These are phyloP conservation scores for Globisporangium spinosum DNA, from an alignment of 352 stramenopile species.

Conservation along the genomic window DNA sequence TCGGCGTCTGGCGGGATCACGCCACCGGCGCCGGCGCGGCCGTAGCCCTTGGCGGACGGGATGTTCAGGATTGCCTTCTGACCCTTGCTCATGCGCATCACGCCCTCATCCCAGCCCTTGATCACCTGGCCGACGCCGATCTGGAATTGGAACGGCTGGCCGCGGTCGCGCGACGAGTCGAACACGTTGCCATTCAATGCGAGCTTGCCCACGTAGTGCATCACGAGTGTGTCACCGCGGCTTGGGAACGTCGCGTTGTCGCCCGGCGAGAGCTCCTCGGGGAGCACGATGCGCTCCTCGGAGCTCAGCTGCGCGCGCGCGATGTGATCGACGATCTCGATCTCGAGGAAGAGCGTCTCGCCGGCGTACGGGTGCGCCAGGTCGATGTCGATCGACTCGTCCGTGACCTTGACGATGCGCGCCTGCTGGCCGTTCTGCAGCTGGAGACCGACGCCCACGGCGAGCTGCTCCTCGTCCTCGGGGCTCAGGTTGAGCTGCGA, in stretches of 20 bases:
- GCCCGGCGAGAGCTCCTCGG: conserved; percentile 56
- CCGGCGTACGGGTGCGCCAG: conserved; percentile 69
- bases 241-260: conserved; percentile 62
- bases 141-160: conserved; percentile 76
- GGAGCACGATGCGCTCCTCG: conserved; percentile 67
- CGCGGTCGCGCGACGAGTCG: conserved; percentile 72
- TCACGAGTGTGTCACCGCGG: conserved; percentile 72
- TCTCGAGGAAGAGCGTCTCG: conserved; percentile 72
- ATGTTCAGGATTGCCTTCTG: conserved; percentile 92
- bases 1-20: conserved; percentile 91
- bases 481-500: conserved; percentile 67
- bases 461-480: conserved; percentile 68
- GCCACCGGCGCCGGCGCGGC: conserved; percentile 67
- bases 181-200: conserved; percentile 62
- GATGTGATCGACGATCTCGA: conserved; percentile 66
- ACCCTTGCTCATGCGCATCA: conserved; percentile 94
- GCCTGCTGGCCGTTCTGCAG: conserved; percentile 56
- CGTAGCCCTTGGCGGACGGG: conserved; percentile 92
- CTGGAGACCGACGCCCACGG: conserved; percentile 56
- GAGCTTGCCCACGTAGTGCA: conserved; percentile 84
- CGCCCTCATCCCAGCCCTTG: conserved; percentile 93
- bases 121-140: conserved; percentile 89
- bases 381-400: conserved; percentile 72
- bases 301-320: conserved; percentile 37
- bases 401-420: conserved; percentile 63